Evolutionary conservation across 805 yeast species (phyloP).

Genomic region (Maudiozyma pseudohumilis): DNA sequence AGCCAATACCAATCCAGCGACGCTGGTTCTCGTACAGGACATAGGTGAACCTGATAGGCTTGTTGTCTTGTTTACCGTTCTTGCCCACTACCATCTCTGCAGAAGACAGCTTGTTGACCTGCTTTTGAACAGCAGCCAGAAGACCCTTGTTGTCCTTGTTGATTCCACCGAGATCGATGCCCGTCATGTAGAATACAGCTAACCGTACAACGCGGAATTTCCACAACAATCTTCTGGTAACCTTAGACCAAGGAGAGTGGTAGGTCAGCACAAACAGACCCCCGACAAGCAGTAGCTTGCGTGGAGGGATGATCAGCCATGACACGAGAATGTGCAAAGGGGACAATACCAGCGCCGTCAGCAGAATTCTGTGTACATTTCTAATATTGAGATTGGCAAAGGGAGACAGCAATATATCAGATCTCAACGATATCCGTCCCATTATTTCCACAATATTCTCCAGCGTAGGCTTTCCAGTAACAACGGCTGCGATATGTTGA

Average conservation of each 20-base stretch:
- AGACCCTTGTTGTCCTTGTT: slow-evolving; percentile 33
- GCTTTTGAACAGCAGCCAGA: slow-evolving; percentile 35
- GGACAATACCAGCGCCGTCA: slow-evolving; percentile 76
- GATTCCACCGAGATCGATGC: slow-evolving; percentile 61
- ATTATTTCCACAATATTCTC: slow-evolving; percentile 77
- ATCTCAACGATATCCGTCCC: slow-evolving; percentile 62
- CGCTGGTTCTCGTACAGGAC: slow-evolving; percentile 92
- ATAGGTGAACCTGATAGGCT: slow-evolving; percentile 74
- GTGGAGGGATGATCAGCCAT: slow-evolving; percentile 60
- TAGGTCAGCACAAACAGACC: slow-evolving; percentile 64
- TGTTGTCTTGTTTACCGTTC: slow-evolving; percentile 24
- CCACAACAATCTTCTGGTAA: slow-evolving; percentile 80
- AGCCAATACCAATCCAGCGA: slow-evolving; percentile 94
- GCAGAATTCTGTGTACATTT: slow-evolving; percentile 69
- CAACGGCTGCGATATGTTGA: slow-evolving; percentile 39
- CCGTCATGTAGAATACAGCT: slow-evolving; percentile 72
- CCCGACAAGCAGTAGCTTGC: slow-evolving; percentile 46
- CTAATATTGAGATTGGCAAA: slow-evolving; percentile 66
- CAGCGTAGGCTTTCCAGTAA: slow-evolving; percentile 59
- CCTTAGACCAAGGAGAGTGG: slow-evolving; percentile 78
- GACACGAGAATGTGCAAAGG: slow-evolving; percentile 72
- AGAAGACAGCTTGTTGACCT: slow-evolving; percentile 28
- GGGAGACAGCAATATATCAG: slow-evolving; percentile 74
- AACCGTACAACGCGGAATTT: slow-evolving; percentile 60
- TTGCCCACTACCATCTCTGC: slow-evolving; percentile 2